Evolutionary conservation across 192 early-diverging fungal genomes (phyloP), one percentile per base, ranked within the genome.

Genomic region (Diversispora eburnea): DNA sequence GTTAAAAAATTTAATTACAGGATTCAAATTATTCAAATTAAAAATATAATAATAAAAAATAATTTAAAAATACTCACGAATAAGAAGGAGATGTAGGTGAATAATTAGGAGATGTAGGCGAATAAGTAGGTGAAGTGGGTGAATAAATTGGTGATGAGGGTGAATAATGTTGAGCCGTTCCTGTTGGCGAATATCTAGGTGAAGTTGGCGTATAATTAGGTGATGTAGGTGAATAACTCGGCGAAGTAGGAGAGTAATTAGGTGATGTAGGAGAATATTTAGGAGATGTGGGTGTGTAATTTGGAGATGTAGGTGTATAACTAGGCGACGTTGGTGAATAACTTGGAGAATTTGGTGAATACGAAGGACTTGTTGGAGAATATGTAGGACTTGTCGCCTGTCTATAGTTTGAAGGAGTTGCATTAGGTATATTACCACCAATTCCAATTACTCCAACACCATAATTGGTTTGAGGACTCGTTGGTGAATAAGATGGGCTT

Each of bases 201-300:
- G 84, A 86, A n/a, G 91, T 89, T 3, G 92, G 95, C 19, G 84
- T 86, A 77, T 96, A 95, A 66, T 66, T 84, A 0, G 92, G 92
- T 46, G 82, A 85, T 25, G 90, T 93, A 3, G 94, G 92, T 59
- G 87, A 86, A 78, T 91, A 91, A n/a, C 74, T 76, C 10, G 93
- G 93, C 9, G 78, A 82, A 3, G 91, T 91, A 6, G 92, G 93
- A 10, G 84, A 85, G 77, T 91, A 92, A 41, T 72, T 75, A 22
- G 91, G 90, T 12, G 86, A 88, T 4, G 91, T 92, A 8, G 93
- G 91, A 0, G 79, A 81, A 77, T 95, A 94, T 15, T 80, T 83
- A 33, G 92, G 91, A 46, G 83, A 84, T 8, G 93, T 91, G 3
- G 93, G 93, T 25, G 87, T 88, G 77, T 92, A 92, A 12, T 72